Conservation (phyloP, 73 alveolate species). For the Loxodes magnus region DNA sequence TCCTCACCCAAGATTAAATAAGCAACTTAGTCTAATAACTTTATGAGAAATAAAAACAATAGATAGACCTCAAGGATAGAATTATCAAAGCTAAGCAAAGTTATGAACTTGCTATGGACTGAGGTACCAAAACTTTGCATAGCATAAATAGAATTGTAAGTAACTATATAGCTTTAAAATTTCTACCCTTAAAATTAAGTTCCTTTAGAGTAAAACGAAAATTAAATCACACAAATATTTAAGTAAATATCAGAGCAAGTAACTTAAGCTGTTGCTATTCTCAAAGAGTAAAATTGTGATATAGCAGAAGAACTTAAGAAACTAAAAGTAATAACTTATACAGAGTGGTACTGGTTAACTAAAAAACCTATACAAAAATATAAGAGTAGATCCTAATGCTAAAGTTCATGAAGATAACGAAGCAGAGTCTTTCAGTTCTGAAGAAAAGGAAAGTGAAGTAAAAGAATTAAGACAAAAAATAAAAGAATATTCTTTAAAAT, state of each 20-base stretch:
- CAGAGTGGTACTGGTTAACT: constrained; percentile 1
- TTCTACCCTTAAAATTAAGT: too few relatives aligned
- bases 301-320: background rate
- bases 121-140: constrained; percentile 9
- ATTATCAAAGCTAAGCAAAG: background rate
- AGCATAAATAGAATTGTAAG: too few relatives aligned
- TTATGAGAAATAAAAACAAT: background rate
- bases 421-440: background rate
- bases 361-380: background rate
- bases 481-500: background rate
- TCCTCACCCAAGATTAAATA: background rate
- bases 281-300: background rate
- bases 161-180: too few relatives aligned
- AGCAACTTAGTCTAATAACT: background rate
- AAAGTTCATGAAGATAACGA: background rate
- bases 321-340: background rate
- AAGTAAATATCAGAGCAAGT: background rate
- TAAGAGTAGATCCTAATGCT: background rate
- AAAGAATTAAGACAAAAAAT: background rate
- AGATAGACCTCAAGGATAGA: constrained; percentile 1
- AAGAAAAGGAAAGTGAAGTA: background rate
- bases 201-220: too few relatives aligned
- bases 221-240: background rate
- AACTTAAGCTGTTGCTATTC: background rate
- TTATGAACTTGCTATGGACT: constrained; percentile 5